A percentile compares a stretch with the other conserved stretches of the same genome.
These are phyloP conservation scores for Plantago ovata DNA, from an alignment of 257 asterid genomes.

Conservation along the genomic window DNA sequence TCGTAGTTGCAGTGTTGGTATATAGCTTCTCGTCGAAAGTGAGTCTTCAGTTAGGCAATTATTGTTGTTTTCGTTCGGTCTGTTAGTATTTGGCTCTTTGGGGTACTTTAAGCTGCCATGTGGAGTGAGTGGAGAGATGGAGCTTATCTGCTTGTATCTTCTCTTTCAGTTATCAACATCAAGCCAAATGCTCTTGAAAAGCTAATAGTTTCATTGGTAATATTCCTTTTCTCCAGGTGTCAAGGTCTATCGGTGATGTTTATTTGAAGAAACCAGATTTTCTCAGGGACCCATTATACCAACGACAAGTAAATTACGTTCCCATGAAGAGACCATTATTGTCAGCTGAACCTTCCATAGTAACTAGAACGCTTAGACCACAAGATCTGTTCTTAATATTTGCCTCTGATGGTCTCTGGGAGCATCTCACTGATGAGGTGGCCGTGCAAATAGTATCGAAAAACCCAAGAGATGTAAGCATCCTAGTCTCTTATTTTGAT, in stretches of 20 bases:
- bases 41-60: not conserved
- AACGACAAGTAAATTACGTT: conserved; percentile 44
- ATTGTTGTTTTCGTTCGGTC: not conserved
- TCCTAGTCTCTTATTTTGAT: not conserved
- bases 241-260: conserved; percentile 92
- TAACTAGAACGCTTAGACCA: conserved; percentile 66
- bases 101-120: conserved; percentile 17
- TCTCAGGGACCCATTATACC: conserved; percentile 69
- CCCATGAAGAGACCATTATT: conserved; percentile 79
- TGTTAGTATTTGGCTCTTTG: conserved; percentile 22
- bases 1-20: not conserved
- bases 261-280: conserved; percentile 91
- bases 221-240: conserved; percentile 56
- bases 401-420: conserved; percentile 99
- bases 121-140: no score
- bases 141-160: no score
- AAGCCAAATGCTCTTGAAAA: conserved; percentile 11
- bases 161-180: not conserved
- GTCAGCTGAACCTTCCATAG: conserved; percentile 87
- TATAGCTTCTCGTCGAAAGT: not conserved
- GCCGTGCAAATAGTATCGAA: conserved; percentile 79
- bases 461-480: conserved; percentile 80
- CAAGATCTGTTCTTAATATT: conserved; percentile 80
- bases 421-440: conserved; percentile 72
- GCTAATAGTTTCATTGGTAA: not conserved